Base-by-base conservation (phyloP, 1,284 basidiomycete genomes). In the Irpex rosettiformis region DNA sequence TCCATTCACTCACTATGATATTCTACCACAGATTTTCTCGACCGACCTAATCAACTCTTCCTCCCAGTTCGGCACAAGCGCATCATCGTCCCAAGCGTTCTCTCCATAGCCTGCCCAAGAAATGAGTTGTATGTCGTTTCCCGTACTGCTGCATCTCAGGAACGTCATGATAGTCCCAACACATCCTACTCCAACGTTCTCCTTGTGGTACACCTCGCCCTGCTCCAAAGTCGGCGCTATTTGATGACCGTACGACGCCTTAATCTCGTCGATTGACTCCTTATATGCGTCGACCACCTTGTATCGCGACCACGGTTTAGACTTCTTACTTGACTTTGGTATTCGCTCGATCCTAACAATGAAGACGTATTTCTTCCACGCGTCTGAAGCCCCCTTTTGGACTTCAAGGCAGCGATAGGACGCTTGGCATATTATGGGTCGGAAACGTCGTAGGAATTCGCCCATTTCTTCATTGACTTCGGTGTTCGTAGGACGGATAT, bases 151-250 rank as follows among this genome's bases (percentile, higher is more conserved):
- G 28, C 61, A 59, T 28, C 40, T 28, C 13, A 62, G 40, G 45
- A 62, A 55, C 16, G 61, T 57, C 55, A 54, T 62, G 47, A 62
- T 59, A 4, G 58, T 57, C 18, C 61, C 58, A 33, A 62, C 29
- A 45, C 61, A 59, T 4, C 61, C 58, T 21, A 52, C 53, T 27
- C 37, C 43, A 18, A 56, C 54, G 29, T 62, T 59, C 45, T 57
- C 58, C 48, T 59, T 37, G 29, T 62, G 55, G 56, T 62, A 59
- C 27, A 33, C 51, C 42, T 59, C 54, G 29, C 54, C 54, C 37
- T 61, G 60, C 43, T 60, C 52, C 21, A 61, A 27, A 4, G 53
- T 42, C 18, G 37, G 25, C 4, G 24, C 6, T 29, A 61, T 30
- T 29, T 29, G n/a, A 16, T 47, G 18, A n/a, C 52, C 53, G 22